Evolutionary conservation across 106 monocot genomes (phyloP).

Genomic region (Platanthera zijinensis): DNA sequence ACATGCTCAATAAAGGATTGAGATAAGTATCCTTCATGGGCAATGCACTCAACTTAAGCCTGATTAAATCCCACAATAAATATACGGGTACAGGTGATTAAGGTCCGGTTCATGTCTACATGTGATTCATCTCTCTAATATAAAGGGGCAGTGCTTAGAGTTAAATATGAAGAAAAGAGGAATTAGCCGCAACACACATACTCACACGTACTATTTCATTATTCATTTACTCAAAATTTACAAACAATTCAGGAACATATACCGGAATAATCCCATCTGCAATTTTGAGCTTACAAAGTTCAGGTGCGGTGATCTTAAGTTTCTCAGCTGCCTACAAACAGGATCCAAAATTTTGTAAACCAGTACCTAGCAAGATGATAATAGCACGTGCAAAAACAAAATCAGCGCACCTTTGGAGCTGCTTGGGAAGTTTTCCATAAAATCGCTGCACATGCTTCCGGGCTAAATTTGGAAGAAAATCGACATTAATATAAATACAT

Average conservation of each 20-base stretch:
- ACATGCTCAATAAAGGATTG: too few species aligned
- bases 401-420: conserved; percentile 54
- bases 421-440: conserved; percentile 75
- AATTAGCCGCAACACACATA: too few species aligned
- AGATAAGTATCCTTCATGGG: too few species aligned
- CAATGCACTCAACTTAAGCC: too few species aligned
- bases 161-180: too few species aligned
- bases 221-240: background rate
- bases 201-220: too few species aligned
- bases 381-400: background rate
- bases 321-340: conserved; percentile 74
- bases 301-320: conserved; percentile 65
- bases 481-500: background rate
- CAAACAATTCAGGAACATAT: conserved; percentile 31
- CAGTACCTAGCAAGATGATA: background rate
- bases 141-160: too few species aligned
- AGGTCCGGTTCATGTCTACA: too few species aligned
- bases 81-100: too few species aligned
- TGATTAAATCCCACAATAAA: too few species aligned
- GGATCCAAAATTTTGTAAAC: background rate
- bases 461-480: conserved; percentile 30
- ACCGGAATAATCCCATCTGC: conserved; percentile 85
- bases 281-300: conserved; percentile 59
- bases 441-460: conserved; percentile 93
- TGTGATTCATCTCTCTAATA: too few species aligned